Evolutionary conservation across 2,329 filamentous ascomycete species (phyloP).

Genomic region (Fusarium nurragi): DNA sequence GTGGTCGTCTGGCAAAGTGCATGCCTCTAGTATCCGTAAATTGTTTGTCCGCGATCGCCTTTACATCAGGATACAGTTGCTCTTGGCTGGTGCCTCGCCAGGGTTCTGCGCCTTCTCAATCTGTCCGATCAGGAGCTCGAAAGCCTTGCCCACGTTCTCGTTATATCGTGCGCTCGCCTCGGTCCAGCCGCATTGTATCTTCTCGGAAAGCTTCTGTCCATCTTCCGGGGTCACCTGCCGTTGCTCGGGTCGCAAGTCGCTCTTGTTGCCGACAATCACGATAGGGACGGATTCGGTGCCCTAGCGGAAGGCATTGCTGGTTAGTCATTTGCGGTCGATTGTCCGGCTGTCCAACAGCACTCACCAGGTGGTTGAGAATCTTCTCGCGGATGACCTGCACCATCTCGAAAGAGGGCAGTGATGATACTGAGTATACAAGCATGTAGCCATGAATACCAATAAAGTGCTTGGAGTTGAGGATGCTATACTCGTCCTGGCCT

Average conservation of each 20-base stretch:
- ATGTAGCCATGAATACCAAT: constrained; percentile 99
- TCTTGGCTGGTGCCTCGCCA: constrained; percentile 79
- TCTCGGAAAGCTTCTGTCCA: constrained; percentile 83
- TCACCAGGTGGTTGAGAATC: constrained; percentile 93
- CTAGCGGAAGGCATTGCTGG: constrained; percentile 55
- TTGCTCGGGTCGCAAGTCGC: constrained; percentile 90
- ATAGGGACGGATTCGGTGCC: constrained; percentile 93
- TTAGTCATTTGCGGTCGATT: neutral
- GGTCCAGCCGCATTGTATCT: constrained; percentile 92
- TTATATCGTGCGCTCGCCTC: constrained; percentile 95
- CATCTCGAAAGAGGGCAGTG: constrained; percentile 96
- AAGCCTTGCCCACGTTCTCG: constrained; percentile 90
- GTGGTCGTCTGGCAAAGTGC: constrained; percentile 1
- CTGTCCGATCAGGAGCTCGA: constrained; percentile 92
- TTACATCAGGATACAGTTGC: constrained; percentile 88
- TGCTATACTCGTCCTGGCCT: constrained; percentile 98
- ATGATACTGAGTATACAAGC: constrained; percentile 97
- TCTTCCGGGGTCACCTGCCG: constrained; percentile 89
- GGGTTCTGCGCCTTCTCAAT: constrained; percentile 96
- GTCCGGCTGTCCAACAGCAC: constrained; percentile 44
- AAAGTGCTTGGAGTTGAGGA: constrained; percentile 97
- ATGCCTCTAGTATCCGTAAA: neutral
- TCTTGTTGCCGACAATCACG: constrained; percentile 97
- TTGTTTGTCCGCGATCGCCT: neutral
- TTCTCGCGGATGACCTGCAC: constrained; percentile 95